These are phyloP conservation scores for Penicillium canescens DNA, from an alignment of 495 filamentous ascomycete genomes.

Conservation along the genomic window DNA sequence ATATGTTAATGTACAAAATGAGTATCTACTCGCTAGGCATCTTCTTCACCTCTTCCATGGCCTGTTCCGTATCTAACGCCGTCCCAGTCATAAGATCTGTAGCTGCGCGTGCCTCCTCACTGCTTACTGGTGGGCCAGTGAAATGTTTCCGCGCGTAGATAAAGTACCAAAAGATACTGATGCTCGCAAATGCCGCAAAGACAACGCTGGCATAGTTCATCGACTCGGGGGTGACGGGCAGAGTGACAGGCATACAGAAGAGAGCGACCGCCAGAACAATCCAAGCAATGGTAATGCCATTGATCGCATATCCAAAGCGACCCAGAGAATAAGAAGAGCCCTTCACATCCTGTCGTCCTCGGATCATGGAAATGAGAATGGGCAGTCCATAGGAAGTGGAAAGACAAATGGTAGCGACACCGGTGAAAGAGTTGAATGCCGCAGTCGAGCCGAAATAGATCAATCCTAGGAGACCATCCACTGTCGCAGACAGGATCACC, in stretches of 20 bases:
- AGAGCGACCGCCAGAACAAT: slow-evolving; percentile 51
- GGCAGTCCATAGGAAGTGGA: slow-evolving; percentile 64
- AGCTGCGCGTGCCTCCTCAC: slow-evolving; percentile 32
- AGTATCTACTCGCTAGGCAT: background rate
- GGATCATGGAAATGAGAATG: slow-evolving; percentile 58
- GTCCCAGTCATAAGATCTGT: slow-evolving; percentile 39
- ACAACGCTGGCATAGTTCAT: slow-evolving; percentile 68
- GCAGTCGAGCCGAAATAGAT: slow-evolving; percentile 64
- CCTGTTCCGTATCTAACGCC: slow-evolving; percentile 26
- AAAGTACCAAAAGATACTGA: slow-evolving; percentile 66
- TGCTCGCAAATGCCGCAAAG: slow-evolving; percentile 58
- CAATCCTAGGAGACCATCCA: slow-evolving; percentile 58
- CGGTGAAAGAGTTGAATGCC: slow-evolving; percentile 67
- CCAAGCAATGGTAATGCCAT: slow-evolving; percentile 50
- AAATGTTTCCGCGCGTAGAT: slow-evolving; percentile 70
- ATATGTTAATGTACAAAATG: slow-evolving; percentile 5
- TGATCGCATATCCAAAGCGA: slow-evolving; percentile 52
- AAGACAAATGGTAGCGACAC: slow-evolving; percentile 65
- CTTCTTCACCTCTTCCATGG: slow-evolving; percentile 22
- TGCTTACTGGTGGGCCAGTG: slow-evolving; percentile 60
- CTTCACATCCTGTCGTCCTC: slow-evolving; percentile 47
- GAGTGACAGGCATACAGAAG: slow-evolving; percentile 56
- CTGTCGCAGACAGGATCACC: slow-evolving; percentile 53
- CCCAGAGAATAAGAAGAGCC: slow-evolving; percentile 51
- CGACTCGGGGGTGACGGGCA: slow-evolving; percentile 45